Conservation (phyloP, 2,329 filamentous ascomycete genomes). For the Aspergillus texensis region DNA sequence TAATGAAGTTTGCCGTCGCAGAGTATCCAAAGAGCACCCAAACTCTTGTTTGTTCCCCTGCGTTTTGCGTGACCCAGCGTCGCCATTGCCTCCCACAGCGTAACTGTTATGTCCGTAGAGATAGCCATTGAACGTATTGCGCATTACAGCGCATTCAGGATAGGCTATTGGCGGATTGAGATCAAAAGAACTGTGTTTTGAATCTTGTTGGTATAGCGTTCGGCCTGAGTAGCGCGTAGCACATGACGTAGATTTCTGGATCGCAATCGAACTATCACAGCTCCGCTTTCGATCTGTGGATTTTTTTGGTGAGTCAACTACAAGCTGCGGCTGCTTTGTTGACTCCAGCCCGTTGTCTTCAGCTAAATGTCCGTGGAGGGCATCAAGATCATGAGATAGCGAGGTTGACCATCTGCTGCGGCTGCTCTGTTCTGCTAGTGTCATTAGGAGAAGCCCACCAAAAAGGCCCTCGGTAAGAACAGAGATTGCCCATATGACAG, state of each 20-base stretch:
- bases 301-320: constrained; percentile 15
- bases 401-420: constrained; percentile 26
- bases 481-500: constrained; percentile 38
- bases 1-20: constrained; percentile 23
- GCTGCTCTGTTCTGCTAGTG: constrained; percentile 5
- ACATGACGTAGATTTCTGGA: constrained; percentile 27
- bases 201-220: constrained; percentile 30
- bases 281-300: constrained; percentile 18
- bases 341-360: constrained; percentile 11
- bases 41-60: constrained; percentile 21
- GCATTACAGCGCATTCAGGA: constrained; percentile 12
- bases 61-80: constrained; percentile 1
- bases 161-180: constrained; percentile 18
- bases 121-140: constrained; percentile 6
- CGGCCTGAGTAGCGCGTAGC: constrained; percentile 35
- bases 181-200: constrained; percentile 29
- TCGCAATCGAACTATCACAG: constrained; percentile 13
- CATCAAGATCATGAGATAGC: constrained; percentile 29
- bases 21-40: constrained; percentile 30
- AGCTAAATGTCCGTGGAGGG: constrained; percentile 17
- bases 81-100: constrained; percentile 9
- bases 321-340: constrained; percentile 13
- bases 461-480: constrained; percentile 35
- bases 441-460: constrained; percentile 31
- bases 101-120: constrained; percentile 17